Percentiles rank a stretch among this genome's conserved stretches.
Conservation (phyloP, 1,284 basidiomycete genomes). For the Chondrostereum purpureum region DNA sequence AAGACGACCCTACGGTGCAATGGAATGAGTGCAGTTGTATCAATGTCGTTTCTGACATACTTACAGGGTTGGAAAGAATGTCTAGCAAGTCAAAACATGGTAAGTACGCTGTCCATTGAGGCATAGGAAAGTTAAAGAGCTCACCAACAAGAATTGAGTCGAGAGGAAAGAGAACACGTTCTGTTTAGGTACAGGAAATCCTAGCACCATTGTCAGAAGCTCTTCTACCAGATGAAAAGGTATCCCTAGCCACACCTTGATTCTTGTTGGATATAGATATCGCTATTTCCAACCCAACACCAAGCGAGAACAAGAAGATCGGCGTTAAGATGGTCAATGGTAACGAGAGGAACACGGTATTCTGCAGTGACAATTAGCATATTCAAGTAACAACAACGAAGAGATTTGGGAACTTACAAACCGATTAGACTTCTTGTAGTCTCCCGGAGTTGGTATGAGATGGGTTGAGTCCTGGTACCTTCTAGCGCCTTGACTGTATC, state of each 20-base stretch:
- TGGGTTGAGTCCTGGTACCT: slow-evolving; percentile 36
- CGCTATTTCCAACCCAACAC: slow-evolving; percentile 42
- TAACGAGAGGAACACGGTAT: slow-evolving; percentile 36
- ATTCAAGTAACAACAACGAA: slow-evolving; percentile 1
- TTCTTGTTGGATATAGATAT: slow-evolving; percentile 32
- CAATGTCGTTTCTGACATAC: too few species aligned
- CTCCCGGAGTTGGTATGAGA: slow-evolving; percentile 37
- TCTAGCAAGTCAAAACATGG: slow-evolving; percentile 31
- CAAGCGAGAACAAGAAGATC: slow-evolving; percentile 38
- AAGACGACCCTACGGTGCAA: slow-evolving; percentile 27
- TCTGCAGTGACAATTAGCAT: slow-evolving; percentile 24
- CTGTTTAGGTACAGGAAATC: slow-evolving; percentile 42
- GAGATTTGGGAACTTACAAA: slow-evolving; percentile 37
- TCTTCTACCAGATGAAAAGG: too few species aligned
- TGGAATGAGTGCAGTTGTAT: too few species aligned
- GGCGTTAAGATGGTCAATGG: slow-evolving; percentile 35
- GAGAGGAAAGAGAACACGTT: slow-evolving; percentile 46
- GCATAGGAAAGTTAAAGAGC: slow-evolving; percentile 14
- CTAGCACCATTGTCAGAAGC: slow-evolving; percentile 25
- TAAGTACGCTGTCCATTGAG: slow-evolving; percentile 7
- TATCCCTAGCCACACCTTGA: slow-evolving; percentile 36
- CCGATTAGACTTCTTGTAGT: slow-evolving; percentile 28
- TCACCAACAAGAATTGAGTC: slow-evolving; percentile 49
- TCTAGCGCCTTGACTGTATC: slow-evolving; percentile 1
- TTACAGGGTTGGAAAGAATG: slow-evolving; percentile 50